Percentiles rank a stretch among this genome's conserved stretches.
Evolutionary conservation across 352 stramenopile genomes (phyloP).

Genomic region (Phytophthora sojae): DNA sequence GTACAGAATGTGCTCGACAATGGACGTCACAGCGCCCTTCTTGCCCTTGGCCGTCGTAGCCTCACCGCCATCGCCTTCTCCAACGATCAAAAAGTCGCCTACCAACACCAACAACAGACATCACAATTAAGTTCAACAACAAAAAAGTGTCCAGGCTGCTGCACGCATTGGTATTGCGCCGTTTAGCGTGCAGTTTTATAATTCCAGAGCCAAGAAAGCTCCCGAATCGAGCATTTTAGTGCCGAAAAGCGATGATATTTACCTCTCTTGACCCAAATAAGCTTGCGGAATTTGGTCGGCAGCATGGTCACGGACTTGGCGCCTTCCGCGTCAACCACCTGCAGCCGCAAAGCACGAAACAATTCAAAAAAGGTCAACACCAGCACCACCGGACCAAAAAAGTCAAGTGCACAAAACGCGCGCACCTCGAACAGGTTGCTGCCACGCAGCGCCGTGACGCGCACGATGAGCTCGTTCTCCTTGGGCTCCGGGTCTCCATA

Average conservation of each 20-base stretch:
- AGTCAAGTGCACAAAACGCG: background rate
- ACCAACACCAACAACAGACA: background rate
- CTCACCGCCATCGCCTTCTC: constrained; percentile 68
- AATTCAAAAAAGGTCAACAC: background rate
- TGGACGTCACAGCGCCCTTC: constrained; percentile 90
- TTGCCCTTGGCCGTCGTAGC: constrained; percentile 82
- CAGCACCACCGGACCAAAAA: constrained; percentile 1
- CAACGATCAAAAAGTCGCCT: constrained; percentile 97
- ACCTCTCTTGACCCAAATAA: constrained; percentile 98
- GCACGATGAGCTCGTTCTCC: constrained; percentile 92
- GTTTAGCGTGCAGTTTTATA: background rate
- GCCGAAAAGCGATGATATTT: background rate
- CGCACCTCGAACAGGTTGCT: constrained; percentile 97
- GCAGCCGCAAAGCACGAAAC: background rate
- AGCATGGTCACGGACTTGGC: constrained; percentile 92
- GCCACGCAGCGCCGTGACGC: constrained; percentile 92
- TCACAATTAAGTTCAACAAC: background rate
- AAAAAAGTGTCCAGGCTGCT: background rate
- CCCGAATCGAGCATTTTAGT: background rate
- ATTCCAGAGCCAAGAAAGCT: background rate
- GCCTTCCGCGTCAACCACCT: constrained; percentile 75
- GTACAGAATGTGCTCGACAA: constrained; percentile 97
- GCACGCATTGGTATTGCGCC: background rate
- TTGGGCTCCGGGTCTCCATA: constrained; percentile 92
- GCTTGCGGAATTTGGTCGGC: constrained; percentile 98